Percentiles rank a stretch among this genome's conserved stretches.
Conservation (phyloP, 148 eudicot genomes). For the Rhododendron williamsianum region DNA sequence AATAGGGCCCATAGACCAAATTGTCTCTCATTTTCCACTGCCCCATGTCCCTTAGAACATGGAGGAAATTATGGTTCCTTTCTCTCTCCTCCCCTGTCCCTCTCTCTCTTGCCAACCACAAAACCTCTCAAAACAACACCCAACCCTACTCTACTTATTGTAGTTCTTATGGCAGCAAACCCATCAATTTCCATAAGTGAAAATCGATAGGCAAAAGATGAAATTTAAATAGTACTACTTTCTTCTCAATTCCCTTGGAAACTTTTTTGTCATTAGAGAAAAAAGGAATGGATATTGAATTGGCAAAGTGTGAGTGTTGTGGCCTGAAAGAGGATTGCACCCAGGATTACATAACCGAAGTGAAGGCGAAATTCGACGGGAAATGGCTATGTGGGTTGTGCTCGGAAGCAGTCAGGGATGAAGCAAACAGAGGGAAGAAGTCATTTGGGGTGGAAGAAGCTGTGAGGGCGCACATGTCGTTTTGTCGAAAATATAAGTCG, state of each 20-base stretch:
- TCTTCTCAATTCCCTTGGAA: neutral
- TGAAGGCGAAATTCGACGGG: constrained; percentile 57
- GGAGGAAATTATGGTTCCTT: constrained; percentile 58
- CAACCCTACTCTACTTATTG: neutral
- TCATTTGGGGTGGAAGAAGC: constrained; percentile 44
- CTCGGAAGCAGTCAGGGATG: constrained; percentile 72
- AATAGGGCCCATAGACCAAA: constrained; percentile 11
- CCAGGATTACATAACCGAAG: constrained; percentile 51
- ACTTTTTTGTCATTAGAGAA: neutral
- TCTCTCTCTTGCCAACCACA: neutral
- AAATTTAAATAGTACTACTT: neutral
- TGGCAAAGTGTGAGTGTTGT: constrained; percentile 70
- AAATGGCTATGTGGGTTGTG: constrained; percentile 85
- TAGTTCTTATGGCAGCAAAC: constrained; percentile 10
- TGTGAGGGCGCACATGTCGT: constrained; percentile 65
- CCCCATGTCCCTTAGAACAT: constrained; percentile 67
- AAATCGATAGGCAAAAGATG: neutral
- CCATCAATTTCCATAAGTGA: neutral
- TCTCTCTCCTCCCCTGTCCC: constrained; percentile 10
- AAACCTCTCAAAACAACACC: constrained; percentile 1
- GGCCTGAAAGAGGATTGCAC: constrained; percentile 81
- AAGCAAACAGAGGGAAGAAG: constrained; percentile 28
- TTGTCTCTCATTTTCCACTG: constrained; percentile 45
- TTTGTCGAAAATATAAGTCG: constrained; percentile 53
- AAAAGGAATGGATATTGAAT: constrained; percentile 37